A percentile compares a stretch with the other conserved stretches of the same genome.
Evolutionary conservation across 163 green algal species (phyloP).

Genomic region (Prototheca cutis): DNA sequence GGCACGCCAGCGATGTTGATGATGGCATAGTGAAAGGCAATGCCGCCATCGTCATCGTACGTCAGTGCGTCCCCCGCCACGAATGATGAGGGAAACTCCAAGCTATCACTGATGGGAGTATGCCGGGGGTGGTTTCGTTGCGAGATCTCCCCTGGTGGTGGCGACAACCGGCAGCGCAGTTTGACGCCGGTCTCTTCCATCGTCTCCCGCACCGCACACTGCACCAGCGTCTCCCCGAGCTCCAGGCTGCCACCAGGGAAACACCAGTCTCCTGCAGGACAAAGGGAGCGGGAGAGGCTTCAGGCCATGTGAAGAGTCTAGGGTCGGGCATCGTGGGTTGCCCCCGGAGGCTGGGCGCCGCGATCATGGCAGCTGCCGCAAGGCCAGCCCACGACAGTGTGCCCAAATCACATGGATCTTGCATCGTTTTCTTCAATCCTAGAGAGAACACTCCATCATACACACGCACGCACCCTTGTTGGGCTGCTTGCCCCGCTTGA

Average conservation of each 20-base stretch:
- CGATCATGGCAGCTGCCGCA: too few relatives aligned
- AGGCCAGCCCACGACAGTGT: too few relatives aligned
- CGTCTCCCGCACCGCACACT: conserved; percentile 27
- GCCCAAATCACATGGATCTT: too few relatives aligned
- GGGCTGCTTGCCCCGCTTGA: conserved; percentile 46
- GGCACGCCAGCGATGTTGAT: conserved; percentile 19
- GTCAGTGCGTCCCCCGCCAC: conserved; percentile 18
- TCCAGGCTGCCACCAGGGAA: conserved; percentile 52
- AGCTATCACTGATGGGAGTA: neutral
- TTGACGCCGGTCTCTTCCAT: conserved; percentile 25
- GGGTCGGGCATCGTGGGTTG: too few relatives aligned
- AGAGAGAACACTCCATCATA: neutral
- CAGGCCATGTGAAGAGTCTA: too few relatives aligned
- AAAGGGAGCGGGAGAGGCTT: neutral
- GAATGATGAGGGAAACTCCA: conserved; percentile 16
- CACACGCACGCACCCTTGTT: conserved; percentile 24
- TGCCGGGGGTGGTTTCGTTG: neutral
- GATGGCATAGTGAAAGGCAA: conserved; percentile 29
- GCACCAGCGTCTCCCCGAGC: conserved; percentile 37
- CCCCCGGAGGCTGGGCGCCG: too few relatives aligned
- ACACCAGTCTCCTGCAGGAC: conserved; percentile 33
- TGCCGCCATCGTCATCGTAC: conserved; percentile 1
- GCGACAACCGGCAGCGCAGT: conserved; percentile 3
- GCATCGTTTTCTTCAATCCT: too few relatives aligned
- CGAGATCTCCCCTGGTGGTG: neutral